Conservation (phyloP, 768 basidiomycete genomes). For the Hypsizygus marmoreus region DNA sequence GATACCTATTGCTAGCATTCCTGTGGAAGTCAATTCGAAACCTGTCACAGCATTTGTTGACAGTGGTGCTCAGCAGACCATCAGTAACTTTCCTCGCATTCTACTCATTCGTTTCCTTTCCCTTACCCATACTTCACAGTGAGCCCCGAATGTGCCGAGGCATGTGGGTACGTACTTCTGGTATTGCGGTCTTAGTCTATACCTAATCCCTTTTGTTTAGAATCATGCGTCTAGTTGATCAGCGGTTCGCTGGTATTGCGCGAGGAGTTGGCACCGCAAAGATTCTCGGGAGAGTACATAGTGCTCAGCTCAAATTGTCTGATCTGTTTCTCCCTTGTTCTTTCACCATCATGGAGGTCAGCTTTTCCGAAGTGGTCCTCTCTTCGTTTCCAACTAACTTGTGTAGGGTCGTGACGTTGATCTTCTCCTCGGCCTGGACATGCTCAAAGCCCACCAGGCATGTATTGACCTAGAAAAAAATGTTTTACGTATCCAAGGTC, state of each 20-base stretch:
- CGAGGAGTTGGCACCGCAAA: slow-evolving; percentile 92
- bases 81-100: slow-evolving; percentile 61
- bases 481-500: slow-evolving; percentile 88
- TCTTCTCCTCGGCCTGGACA: slow-evolving; percentile 97
- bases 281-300: slow-evolving; percentile 93
- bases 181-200: background rate
- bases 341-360: slow-evolving; percentile 93
- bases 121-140: slow-evolving; percentile 47
- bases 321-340: slow-evolving; percentile 87
- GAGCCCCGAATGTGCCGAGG: slow-evolving; percentile 90
- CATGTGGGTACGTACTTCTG: slow-evolving; percentile 68
- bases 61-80: slow-evolving; percentile 95
- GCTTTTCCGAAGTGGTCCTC: no score
- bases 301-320: slow-evolving; percentile 85
- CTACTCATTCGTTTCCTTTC: background rate
- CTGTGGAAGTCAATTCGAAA: slow-evolving; percentile 88
- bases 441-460: slow-evolving; percentile 97
- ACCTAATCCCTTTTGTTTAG: slow-evolving; percentile 36
- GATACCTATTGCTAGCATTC: slow-evolving; percentile 55
- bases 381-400: background rate
- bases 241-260: slow-evolving; percentile 85
- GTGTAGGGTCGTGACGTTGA: slow-evolving; percentile 86
- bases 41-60: slow-evolving; percentile 97
- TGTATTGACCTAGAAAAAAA: slow-evolving; percentile 91
- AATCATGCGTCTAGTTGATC: slow-evolving; percentile 92